Conservation (phyloP, 2,329 filamentous ascomycete genomes). For the Hymenotorrendiella dingleyae region DNA sequence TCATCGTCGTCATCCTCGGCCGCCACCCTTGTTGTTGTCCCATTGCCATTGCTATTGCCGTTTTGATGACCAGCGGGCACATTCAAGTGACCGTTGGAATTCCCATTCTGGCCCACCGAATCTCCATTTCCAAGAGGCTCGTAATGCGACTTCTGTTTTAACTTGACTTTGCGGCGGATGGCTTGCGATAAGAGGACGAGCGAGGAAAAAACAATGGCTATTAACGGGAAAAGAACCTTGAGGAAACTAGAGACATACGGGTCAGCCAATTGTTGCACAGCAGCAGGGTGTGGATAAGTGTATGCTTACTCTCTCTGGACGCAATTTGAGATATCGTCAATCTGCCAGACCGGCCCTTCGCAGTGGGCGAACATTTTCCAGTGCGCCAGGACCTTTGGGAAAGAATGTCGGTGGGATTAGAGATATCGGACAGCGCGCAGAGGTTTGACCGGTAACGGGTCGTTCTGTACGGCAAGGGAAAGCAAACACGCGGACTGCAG, state of each 20-base stretch:
- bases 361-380: constrained; percentile 25
- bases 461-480: neutral
- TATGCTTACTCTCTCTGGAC: constrained; percentile 33
- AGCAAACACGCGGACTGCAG: no score
- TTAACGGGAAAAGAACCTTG: constrained; percentile 71
- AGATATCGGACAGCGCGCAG: neutral
- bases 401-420: neutral
- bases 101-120: constrained; percentile 27
- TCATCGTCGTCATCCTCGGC: constrained; percentile 56
- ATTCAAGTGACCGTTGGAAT: no score
- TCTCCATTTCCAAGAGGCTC: constrained; percentile 43
- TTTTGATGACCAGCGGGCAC: no score
- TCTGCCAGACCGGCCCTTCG: constrained; percentile 42
- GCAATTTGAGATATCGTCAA: constrained; percentile 59
- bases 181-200: constrained; percentile 56
- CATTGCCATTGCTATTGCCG: constrained; percentile 30
- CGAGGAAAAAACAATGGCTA: constrained; percentile 64
- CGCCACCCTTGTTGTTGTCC: constrained; percentile 33
- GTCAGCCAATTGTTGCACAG: constrained; percentile 13
- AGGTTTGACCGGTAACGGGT: neutral
- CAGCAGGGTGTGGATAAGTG: neutral
- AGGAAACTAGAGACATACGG: constrained; percentile 57
- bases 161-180: constrained; percentile 45
- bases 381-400: neutral
- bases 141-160: constrained; percentile 52